phyloP scores from a whole-genome alignment of 352 stramenopile genomes.

The Thalassiosira pacifica region DNA sequence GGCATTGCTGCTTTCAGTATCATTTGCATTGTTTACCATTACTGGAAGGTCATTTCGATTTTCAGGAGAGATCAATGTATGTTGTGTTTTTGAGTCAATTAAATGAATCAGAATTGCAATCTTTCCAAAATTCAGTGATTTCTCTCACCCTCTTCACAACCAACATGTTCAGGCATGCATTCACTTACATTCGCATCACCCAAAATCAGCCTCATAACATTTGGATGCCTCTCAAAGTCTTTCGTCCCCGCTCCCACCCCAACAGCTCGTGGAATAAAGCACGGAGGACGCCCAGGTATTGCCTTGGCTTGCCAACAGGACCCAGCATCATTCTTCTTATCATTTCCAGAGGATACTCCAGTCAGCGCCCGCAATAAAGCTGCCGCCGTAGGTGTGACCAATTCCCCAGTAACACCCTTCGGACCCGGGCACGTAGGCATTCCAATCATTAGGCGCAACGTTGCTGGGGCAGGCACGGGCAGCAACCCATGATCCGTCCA shows the following conservation, averaged over 20 bases:
- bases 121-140: no score
- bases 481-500: slow-evolving; percentile 95
- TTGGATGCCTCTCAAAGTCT: slow-evolving; percentile 83
- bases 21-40: neutral
- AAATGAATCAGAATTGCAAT: neutral
- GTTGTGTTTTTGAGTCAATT: neutral
- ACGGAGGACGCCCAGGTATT: slow-evolving; percentile 65
- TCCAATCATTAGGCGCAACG: slow-evolving; percentile 93
- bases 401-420: slow-evolving; percentile 87
- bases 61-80: slow-evolving; percentile 3
- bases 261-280: slow-evolving; percentile 67
- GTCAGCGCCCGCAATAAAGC: slow-evolving; percentile 92
- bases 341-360: slow-evolving; percentile 44
- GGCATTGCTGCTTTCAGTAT: neutral
- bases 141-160: slow-evolving; percentile 43
- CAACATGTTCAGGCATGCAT: neutral
- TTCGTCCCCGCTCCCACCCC: slow-evolving; percentile 84
- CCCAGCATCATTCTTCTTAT: slow-evolving; percentile 15
- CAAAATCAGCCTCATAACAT: slow-evolving; percentile 81
- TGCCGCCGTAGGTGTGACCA: slow-evolving; percentile 96
- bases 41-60: no score
- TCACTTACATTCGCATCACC: slow-evolving; percentile 60
- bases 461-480: slow-evolving; percentile 94
- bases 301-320: slow-evolving; percentile 33
- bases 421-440: slow-evolving; percentile 93